Evolutionary conservation across 2,329 filamentous ascomycete genomes (phyloP).

Genomic region (Xylariaceae sp.): DNA sequence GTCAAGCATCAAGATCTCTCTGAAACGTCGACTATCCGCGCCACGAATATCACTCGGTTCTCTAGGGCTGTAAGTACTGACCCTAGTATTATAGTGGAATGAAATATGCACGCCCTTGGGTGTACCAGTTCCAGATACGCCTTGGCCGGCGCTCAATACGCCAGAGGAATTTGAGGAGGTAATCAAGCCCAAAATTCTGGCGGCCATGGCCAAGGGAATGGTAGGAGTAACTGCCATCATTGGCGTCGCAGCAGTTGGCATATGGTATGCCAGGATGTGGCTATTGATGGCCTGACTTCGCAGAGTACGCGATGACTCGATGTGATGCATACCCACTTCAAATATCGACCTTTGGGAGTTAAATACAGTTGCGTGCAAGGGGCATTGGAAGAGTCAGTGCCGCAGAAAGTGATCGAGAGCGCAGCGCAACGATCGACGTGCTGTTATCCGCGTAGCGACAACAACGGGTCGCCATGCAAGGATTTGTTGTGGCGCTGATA

Average conservation of each 20-base stretch:
- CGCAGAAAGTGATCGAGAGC: neutral
- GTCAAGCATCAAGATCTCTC: neutral
- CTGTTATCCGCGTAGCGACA: neutral
- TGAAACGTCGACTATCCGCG: too few relatives aligned
- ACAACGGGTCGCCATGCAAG: too few relatives aligned
- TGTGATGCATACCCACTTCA: neutral
- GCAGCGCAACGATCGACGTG: neutral
- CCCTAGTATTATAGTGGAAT: slow-evolving; percentile 18
- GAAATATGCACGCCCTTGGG: slow-evolving; percentile 29
- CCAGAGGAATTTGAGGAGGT: slow-evolving; percentile 27
- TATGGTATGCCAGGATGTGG: slow-evolving; percentile 22
- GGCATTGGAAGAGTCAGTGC: neutral
- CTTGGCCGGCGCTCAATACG: slow-evolving; percentile 27
- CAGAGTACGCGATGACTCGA: neutral
- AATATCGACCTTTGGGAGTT: neutral
- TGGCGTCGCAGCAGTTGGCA: slow-evolving; percentile 18
- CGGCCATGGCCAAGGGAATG: slow-evolving; percentile 30
- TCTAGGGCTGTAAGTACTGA: neutral
- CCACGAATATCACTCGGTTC: neutral
- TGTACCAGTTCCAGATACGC: slow-evolving; percentile 22
- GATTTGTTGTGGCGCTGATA: neutral
- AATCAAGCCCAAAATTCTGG: slow-evolving; percentile 23
- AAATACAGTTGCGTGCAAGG: neutral
- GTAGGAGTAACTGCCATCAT: slow-evolving; percentile 20
- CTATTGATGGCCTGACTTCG: slow-evolving; percentile 15